Conservation (phyloP, 371 early-diverging fungal species). For the Mortierella sp. region DNA sequence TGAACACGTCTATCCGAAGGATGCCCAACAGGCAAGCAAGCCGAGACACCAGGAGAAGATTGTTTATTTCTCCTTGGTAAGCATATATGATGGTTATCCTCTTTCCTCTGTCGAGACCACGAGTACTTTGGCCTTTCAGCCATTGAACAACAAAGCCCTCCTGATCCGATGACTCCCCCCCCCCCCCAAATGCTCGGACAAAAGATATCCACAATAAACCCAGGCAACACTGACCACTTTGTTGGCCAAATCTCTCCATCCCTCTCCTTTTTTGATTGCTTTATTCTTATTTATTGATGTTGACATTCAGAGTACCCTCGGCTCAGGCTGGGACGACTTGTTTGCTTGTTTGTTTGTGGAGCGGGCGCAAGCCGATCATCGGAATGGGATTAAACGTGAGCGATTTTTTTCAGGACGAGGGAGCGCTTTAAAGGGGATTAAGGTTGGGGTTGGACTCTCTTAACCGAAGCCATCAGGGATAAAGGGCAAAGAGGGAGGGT, state of each 20-base stretch:
- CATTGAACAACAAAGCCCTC: background rate
- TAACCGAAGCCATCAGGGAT: background rate
- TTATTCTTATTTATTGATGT: background rate
- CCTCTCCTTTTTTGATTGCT: background rate
- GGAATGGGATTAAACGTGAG: background rate
- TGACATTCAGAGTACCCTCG: background rate
- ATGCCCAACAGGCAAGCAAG: background rate
- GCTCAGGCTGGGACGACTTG: background rate
- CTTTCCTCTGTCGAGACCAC: background rate
- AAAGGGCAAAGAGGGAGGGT: background rate
- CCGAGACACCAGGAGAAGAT: background rate
- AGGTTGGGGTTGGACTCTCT: background rate
- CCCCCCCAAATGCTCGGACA: background rate
- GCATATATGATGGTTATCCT: background rate
- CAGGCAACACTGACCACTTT: background rate
- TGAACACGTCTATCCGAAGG: background rate
- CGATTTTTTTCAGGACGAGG: background rate
- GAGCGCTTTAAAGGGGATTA: background rate
- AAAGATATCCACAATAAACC: background rate
- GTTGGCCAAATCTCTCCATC: background rate
- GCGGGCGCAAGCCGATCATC: constrained; percentile 8
- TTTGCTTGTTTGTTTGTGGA: background rate
- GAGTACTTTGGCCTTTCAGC: background rate
- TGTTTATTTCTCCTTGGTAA: constrained; percentile 11
- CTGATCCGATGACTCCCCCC: background rate